Evolutionary conservation across 2,329 filamentous ascomycete species (phyloP).

Genomic region (Dothistroma septosporum): DNA sequence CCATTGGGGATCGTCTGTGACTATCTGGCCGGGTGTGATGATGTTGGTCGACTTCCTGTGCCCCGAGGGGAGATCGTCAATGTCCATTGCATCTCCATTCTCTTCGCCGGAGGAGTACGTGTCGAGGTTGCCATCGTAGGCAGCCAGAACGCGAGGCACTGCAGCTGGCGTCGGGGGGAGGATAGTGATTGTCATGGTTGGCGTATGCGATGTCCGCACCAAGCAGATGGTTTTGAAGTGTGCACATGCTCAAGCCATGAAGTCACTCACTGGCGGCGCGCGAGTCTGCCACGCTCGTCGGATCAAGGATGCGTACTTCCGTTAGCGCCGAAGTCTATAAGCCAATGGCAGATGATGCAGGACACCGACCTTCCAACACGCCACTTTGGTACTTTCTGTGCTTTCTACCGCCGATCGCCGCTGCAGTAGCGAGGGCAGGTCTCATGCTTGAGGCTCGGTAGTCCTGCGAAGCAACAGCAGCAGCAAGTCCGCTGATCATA

Average conservation of each 20-base stretch:
- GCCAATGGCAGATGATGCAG: not conserved
- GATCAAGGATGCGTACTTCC: not conserved
- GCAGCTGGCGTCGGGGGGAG: constrained; percentile 47
- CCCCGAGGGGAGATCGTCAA: constrained; percentile 48
- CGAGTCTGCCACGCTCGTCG: not conserved
- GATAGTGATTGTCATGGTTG: constrained; percentile 57
- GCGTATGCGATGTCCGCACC: not conserved
- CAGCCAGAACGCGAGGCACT: constrained; percentile 25
- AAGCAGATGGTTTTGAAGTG: not conserved
- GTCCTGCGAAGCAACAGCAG: too few relatives aligned
- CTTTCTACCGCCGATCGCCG: too few relatives aligned
- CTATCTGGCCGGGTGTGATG: constrained; percentile 81
- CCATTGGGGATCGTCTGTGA: constrained; percentile 92
- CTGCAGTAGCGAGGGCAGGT: too few relatives aligned
- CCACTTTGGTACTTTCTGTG: too few relatives aligned
- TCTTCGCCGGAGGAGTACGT: constrained; percentile 34
- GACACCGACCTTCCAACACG: not conserved
- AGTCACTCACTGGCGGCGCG: not conserved
- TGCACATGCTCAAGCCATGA: not conserved
- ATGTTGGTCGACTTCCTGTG: constrained; percentile 50
- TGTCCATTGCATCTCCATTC: constrained; percentile 36
- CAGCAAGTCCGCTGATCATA: too few relatives aligned
- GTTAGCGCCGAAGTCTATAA: not conserved
- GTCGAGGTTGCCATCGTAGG: constrained; percentile 13
- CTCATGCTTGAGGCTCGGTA: too few relatives aligned